Evolutionary conservation across 129 eudicot genomes (phyloP), one percentile per base, ranked within the genome.

Genomic region (Apium graveolens): DNA sequence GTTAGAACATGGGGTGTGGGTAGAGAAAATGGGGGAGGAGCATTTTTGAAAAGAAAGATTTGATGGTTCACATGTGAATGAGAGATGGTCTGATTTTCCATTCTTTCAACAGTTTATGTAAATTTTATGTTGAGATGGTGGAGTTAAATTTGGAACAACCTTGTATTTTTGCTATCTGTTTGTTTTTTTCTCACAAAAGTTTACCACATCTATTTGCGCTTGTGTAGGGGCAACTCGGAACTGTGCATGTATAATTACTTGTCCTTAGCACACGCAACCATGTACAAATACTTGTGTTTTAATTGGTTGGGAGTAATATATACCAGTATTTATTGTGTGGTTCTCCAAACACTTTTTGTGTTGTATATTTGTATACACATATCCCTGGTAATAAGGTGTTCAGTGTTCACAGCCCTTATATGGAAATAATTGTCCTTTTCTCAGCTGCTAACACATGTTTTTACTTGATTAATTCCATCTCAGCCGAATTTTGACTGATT

Each of bases 51-150:
- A 73, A 44, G 62, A 74, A 74, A 74, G 60, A 74, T 74, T 74
- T 44, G 77, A 74, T 44, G 60, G 77, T 74, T 74, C 77, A 74
- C 77, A 44, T 74, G 77, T 74, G 77, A 74, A 27, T 44, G 38
- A 44, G 77, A 44, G 60, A 74, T 44, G 38, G 57, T 26, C n/a
- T n/a, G n/a, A n/a, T n/a, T 73, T 73, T 73, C 76, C 76, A 42
- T 42, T 71, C 74, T 73, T 42, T 60, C 32, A 60, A 60, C 68
- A 60, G 32, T 60, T 24, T 55, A 1, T 55, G 66, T 57, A 57
- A 57, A 8, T 57, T 53, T n/a, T n/a, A 0, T 8, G 32, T n/a
- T 57, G 26, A 51, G 68, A 60, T 60, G 17, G 65, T 57, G 65
- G 65, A 57, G 65, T 57, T 11, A 8, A 41, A 24, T 37, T 11